Base-by-base conservation (phyloP, 345 rosid genomes). In the Draba incana region DNA sequence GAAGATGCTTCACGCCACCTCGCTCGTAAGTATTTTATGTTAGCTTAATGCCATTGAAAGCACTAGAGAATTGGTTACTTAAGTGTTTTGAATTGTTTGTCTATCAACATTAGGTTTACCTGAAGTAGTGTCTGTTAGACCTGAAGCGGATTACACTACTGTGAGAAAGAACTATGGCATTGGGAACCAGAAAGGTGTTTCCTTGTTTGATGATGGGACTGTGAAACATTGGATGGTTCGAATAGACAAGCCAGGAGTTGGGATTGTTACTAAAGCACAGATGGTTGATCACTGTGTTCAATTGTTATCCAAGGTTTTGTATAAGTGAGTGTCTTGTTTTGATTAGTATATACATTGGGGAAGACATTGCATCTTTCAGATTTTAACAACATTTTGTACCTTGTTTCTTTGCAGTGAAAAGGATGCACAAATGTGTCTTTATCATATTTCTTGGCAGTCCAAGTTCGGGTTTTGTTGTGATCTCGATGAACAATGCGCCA, bases 351-450 rank as follows among this genome's bases (percentile, higher is more conserved):
- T 56, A 3, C 14, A 11, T 74, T 74, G 7, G 6, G 60, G 47
- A 41, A 55, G 59, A 15, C 55, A 39, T 48, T 25, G 39, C 10
- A 24, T 50, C 44, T 11, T 63, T 63, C 13, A 49, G 48, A 1
- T 15, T 44, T 56, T 14, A 43, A 42, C 24, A 53, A 7, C 43
- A 1, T 9, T 45, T 62, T 38, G 4, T 14, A 9, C 3, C 5
- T 49, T 55, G 24, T 20, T 20, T 20, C 25, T 53, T 15, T 71
- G 71, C 85, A 93, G 98, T 52, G 92, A 87, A 77, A 78, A 79
- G 75, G 97, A 93, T 81, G 88, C 98, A 3, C 94, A 93, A 68
- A 88, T 93, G 89, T 90, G 97, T 70, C 82, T 93, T 55, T 90
- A 93, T 76, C 89, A 93, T 51, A 75, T 87, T 58, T 93, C 96